Evolutionary conservation across 352 stramenopile species (phyloP).

Genomic region (Globisporangium takayamanum): DNA sequence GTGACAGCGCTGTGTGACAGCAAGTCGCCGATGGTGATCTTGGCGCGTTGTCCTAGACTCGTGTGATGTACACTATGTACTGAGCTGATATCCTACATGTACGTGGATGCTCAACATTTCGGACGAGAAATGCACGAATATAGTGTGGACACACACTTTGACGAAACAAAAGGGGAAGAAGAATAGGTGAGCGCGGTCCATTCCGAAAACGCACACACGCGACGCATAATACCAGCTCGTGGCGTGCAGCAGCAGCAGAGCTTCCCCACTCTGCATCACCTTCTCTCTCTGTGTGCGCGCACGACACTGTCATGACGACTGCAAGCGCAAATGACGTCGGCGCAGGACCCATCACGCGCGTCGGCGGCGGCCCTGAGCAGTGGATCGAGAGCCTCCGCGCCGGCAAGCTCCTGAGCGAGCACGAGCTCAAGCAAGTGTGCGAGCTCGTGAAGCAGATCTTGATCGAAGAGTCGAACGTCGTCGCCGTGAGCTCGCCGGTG

Average conservation of each 20-base stretch:
- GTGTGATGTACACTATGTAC: no score
- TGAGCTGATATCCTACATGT: no score
- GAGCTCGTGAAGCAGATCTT: conserved; percentile 89
- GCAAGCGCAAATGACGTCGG: conserved; percentile 60
- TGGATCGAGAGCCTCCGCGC: conserved; percentile 80
- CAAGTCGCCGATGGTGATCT: no score
- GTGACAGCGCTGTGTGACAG: not conserved
- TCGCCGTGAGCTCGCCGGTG: conserved; percentile 85
- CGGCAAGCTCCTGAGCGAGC: conserved; percentile 78
- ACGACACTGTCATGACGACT: conserved; percentile 21
- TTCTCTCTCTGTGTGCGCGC: not conserved
- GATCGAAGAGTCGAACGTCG: conserved; percentile 90
- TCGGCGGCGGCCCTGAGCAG: conserved; percentile 64
- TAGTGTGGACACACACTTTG: no score
- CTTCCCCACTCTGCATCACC: not conserved
- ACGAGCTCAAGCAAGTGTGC: conserved; percentile 87
- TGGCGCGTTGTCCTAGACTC: no score
- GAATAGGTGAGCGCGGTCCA: not conserved
- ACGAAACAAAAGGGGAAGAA: no score
- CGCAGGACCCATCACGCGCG: conserved; percentile 33
- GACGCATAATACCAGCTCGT: not conserved
- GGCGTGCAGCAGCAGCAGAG: not conserved
- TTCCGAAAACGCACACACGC: conserved; percentile 1
- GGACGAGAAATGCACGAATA: no score
- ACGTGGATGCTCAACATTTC: no score